phyloP scores from a whole-genome alignment of 75 land plant genomes.

The Selaginella moellendorffii region DNA sequence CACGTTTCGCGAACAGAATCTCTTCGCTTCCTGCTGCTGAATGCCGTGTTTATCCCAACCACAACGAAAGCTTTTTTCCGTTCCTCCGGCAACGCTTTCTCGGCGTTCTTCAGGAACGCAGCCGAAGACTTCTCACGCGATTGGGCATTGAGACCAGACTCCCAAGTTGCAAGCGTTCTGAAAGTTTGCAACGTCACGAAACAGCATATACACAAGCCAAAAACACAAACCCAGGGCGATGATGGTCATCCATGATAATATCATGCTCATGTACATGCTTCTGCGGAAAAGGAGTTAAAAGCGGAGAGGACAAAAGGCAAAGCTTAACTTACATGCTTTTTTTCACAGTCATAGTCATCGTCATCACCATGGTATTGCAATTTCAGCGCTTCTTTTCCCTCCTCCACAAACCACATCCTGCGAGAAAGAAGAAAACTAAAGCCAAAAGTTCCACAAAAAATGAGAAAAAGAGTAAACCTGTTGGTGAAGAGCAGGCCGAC shows the following conservation, averaged over 20 bases:
- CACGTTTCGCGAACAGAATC: constrained; percentile 7
- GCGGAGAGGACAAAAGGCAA: too few species aligned
- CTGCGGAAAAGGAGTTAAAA: too few species aligned
- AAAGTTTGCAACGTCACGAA: too few species aligned
- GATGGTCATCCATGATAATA: too few species aligned
- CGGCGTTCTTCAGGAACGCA: neutral
- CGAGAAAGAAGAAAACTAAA: too few species aligned
- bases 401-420: neutral
- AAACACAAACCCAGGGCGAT: too few species aligned
- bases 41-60: constrained; percentile 3
- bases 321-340: neutral
- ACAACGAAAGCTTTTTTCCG: neutral
- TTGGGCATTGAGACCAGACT: too few species aligned
- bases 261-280: too few species aligned
- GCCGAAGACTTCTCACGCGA: neutral
- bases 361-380: neutral
- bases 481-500: neutral
- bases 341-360: neutral
- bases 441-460: too few species aligned
- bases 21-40: neutral
- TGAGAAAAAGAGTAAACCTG: neutral
- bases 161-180: too few species aligned
- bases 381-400: neutral
- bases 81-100: neutral
- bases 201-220: too few species aligned